Evolutionary conservation across 2,329 filamentous ascomycete species (phyloP), one percentile per base, ranked within the genome.

Genomic region (Trichoderma polysporum): DNA sequence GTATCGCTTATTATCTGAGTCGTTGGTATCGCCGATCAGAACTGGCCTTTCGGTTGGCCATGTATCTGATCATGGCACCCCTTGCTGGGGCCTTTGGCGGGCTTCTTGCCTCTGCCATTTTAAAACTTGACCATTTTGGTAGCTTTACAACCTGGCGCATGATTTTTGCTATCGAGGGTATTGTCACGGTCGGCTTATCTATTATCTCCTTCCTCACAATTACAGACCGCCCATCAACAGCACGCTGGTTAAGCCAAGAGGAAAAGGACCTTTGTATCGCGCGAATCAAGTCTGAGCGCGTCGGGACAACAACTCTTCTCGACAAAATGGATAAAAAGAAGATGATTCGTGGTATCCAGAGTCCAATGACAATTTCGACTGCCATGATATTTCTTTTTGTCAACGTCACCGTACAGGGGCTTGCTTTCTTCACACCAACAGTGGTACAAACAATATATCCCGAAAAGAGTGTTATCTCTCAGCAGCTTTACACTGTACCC

Each of bases 1-100:
- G 90, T 0, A 91, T 91, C 49, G 88, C 89, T 0, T 93, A 92
- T 76, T 92, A 92, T 72, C 78, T 92, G 27, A 88, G 85, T 0
- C 81, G 90, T 59, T 92, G 89, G 89, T 92, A 92, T 71, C 82
- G 88, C n/a, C 82, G 87, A 35, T 84, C n/a, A 59, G 90, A 92
- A 76, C 79, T 92, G 4, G 84, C 87, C 0, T n/a, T n/a, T n/a
- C n/a, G n/a, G n/a, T n/a, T n/a, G n/a, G n/a, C n/a, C n/a, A n/a
- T n/a, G n/a, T n/a, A n/a, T n/a, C n/a, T n/a, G n/a, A n/a, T n/a
- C n/a, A n/a, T 88, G 84, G 86, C 89, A 0, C 89, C 89, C 0
- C 80, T 92, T 0, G 89, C 90, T 0, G 90, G 90, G 3, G 89
- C 89, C 0, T 91, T 92, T 70, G 90, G 90, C 27, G 90, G 90